These are phyloP conservation scores for Russula abietina DNA, from an alignment of 768 basidiomycete species.

Conservation along the genomic window DNA sequence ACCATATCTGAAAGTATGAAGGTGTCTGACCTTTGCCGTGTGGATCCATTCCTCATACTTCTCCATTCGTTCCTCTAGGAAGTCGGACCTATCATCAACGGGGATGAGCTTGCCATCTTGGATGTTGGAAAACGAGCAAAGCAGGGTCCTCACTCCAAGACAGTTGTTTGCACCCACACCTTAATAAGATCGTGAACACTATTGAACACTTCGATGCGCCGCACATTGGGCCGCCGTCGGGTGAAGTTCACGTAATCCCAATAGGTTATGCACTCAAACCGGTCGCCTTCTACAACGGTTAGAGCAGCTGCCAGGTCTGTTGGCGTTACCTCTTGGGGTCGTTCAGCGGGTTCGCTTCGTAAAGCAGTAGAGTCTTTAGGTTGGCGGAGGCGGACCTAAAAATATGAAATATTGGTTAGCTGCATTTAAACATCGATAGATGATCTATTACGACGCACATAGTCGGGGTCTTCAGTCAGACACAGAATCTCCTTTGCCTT, in stretches of 20 bases:
- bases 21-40: conserved; percentile 11
- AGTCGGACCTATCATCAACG: neutral
- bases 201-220: conserved; percentile 9
- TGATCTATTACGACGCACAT: conserved; percentile 1
- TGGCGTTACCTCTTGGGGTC: neutral
- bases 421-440: neutral
- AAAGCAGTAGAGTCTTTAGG: neutral
- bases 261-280: conserved; percentile 13
- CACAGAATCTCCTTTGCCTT: conserved; percentile 2
- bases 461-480: neutral
- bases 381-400: conserved; percentile 9
- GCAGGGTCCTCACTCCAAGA: conserved; percentile 6
- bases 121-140: neutral
- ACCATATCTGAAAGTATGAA: neutral
- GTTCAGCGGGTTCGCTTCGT: neutral
- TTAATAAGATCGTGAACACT: conserved; percentile 12
- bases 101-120: neutral
- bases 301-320: conserved; percentile 13
- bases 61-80: conserved; percentile 2
- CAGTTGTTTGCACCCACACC: conserved; percentile 1
- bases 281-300: conserved; percentile 11
- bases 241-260: conserved; percentile 20
- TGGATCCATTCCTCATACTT: conserved; percentile 11
- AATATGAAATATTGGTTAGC: neutral
- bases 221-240: neutral